A percentile compares a stretch with the other conserved stretches of the same genome.
phyloP scores from a whole-genome alignment of 2,329 filamentous ascomycete species.

The Exophiala calicioides region DNA sequence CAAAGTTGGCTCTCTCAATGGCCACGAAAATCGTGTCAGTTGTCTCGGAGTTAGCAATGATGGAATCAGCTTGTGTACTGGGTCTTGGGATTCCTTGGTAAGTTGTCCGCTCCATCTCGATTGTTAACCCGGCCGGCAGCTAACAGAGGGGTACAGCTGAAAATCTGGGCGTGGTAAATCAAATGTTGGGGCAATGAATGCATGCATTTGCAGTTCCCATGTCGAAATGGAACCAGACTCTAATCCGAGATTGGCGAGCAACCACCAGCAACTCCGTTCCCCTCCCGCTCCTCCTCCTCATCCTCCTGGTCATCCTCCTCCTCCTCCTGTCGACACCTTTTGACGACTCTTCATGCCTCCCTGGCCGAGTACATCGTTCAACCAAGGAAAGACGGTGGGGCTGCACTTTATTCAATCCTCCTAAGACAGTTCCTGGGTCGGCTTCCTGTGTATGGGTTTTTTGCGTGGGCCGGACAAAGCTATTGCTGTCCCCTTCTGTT shows the following conservation, averaged over 20 bases:
- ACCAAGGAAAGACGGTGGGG: not conserved
- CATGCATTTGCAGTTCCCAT: conserved; percentile 20
- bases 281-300: not conserved
- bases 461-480: not conserved
- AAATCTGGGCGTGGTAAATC: conserved; percentile 78
- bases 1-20: conserved; percentile 93
- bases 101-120: conserved; percentile 43
- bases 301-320: conserved; percentile 1
- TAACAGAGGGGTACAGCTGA: conserved; percentile 61
- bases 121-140: conserved; percentile 8
- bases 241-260: conserved; percentile 9
- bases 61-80: conserved; percentile 97
- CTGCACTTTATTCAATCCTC: conserved; percentile 1
- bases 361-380: not conserved
- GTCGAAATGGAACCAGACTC: conserved; percentile 1
- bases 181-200: conserved; percentile 1
- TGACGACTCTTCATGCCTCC: conserved; percentile 6
- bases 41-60: conserved; percentile 98
- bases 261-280: conserved; percentile 1
- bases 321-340: conserved; percentile 6
- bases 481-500: not conserved
- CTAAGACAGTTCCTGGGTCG: not conserved
- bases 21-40: conserved; percentile 98
- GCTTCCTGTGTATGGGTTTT: too few relatives aligned
- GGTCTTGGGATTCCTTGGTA: conserved; percentile 99